These are phyloP conservation scores for Fusarium mangiferae DNA, from an alignment of 2,329 filamentous ascomycete genomes.

Conservation along the genomic window DNA sequence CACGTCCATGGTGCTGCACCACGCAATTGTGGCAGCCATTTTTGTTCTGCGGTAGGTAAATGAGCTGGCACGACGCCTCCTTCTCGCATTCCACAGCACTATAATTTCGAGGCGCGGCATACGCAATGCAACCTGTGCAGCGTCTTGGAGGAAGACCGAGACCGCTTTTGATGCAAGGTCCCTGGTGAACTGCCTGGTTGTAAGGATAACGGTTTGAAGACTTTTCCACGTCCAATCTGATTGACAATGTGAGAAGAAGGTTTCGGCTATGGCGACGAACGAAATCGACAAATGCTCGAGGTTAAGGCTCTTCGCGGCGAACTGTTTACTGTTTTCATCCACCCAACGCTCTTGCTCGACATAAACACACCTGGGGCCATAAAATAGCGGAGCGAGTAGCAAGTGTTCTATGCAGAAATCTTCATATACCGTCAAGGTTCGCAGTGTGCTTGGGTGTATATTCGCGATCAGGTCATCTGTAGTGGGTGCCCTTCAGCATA, in stretches of 20 bases:
- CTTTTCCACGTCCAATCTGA: neutral
- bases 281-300: neutral
- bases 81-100: neutral
- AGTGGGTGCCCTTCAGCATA: neutral
- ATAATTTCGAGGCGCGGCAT: neutral
- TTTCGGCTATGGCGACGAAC: neutral
- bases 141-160: neutral
- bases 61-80: neutral
- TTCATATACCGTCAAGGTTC: neutral
- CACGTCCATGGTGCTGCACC: neutral
- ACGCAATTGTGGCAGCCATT: neutral
- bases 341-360: neutral
- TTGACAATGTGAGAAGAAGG: neutral
- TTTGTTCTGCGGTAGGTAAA: neutral
- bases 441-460: neutral
- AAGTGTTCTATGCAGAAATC: rapidly evolving
- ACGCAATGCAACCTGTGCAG: neutral
- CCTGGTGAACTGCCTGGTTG: neutral
- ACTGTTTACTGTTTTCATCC: neutral
- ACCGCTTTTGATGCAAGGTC: neutral
- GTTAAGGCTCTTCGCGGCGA: neutral
- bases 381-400: rapidly evolving
- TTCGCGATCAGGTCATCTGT: neutral
- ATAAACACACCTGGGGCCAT: neutral
- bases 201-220: neutral